Evolutionary conservation across 1,284 basidiomycete genomes (phyloP), one percentile per base, ranked within the genome.

Genomic region (Malassezia japonica): DNA sequence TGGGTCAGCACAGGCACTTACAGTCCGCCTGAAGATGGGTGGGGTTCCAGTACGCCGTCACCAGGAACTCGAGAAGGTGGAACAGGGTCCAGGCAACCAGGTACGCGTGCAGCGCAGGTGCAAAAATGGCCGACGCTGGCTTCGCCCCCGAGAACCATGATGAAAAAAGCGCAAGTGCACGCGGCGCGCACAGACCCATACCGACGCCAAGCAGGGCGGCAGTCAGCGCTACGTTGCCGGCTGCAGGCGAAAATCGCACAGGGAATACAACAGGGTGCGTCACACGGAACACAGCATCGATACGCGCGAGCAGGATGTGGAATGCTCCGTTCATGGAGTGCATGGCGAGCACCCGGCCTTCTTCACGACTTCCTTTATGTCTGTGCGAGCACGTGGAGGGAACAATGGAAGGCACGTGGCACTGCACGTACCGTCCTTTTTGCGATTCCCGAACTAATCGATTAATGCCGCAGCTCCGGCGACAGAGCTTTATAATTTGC

Each of bases 31-130:
- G 88, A 64, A 91, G 85, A 72, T 91, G 92, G 46, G 86, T 84
- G 33, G 84, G 76, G 74, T 98, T 98, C 85, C 87, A 98, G 16
- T 86, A 86, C 1, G 91, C 90, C 4, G 94, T 96, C 6, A 92
- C 88, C 45, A 84, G 84, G 70, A 92, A 98, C 73, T 99, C 94
- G 32, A 81, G 82, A 80, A 90, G 85, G 69, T 99, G 94, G 71
- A 98, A 99, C 29, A 78, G 15, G 15, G 47, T 39, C 65, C 62
- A 70, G 4, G 46, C 40, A 1, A 50, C 18, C 10, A 71, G 62
- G 50, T 70, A 71, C 34, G 62, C 24, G 23, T 53, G 35, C 7
- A 71, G 48, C 35, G 59, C 23, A 27, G 38, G 24, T 6, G 38
- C 23, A 18, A 40, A 20, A 13, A 40, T 7, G 6, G 58, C 24